phyloP scores from a whole-genome alignment of 371 early-diverging fungal species.

The Lichtheimia corymbifera region DNA sequence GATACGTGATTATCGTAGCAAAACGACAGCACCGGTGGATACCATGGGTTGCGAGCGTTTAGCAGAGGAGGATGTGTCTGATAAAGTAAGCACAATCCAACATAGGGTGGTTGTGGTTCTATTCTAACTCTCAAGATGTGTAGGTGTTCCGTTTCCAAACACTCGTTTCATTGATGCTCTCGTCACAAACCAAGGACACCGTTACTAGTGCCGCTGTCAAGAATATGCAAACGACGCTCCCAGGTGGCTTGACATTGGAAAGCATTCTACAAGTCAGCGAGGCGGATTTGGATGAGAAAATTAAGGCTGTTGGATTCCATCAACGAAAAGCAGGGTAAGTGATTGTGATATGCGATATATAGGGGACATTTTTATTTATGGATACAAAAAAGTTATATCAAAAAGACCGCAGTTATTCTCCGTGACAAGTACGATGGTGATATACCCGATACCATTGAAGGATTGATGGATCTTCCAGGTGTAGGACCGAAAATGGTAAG shows the following conservation, averaged over 20 bases:
- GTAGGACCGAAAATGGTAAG: slow-evolving; percentile 95
- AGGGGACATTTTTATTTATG: too few species aligned
- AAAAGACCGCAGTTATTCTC: slow-evolving; percentile 74
- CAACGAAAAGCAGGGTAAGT: slow-evolving; percentile 74
- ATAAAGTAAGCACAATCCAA: slow-evolving; percentile 14
- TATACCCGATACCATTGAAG: slow-evolving; percentile 84
- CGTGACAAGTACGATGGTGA: slow-evolving; percentile 77
- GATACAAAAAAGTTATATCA: slow-evolving; percentile 56
- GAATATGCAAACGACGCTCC: slow-evolving; percentile 62
- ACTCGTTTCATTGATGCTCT: slow-evolving; percentile 90
- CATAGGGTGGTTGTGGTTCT: background rate
- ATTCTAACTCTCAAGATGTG: background rate
- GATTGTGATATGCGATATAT: background rate
- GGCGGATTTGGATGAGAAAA: slow-evolving; percentile 67
- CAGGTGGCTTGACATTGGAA: slow-evolving; percentile 66
- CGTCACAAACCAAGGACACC: slow-evolving; percentile 96
- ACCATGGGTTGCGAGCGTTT: slow-evolving; percentile 90
- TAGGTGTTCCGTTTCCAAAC: slow-evolving; percentile 84
- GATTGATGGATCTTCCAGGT: slow-evolving; percentile 83
- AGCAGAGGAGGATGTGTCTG: slow-evolving; percentile 49
- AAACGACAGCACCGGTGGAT: slow-evolving; percentile 89
- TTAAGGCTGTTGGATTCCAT: slow-evolving; percentile 92
- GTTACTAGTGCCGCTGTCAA: slow-evolving; percentile 81
- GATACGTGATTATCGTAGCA: slow-evolving; percentile 64
- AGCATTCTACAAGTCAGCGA: slow-evolving; percentile 59